Evolutionary conservation across 345 rosid genomes (phyloP).

Genomic region (Orychophragmus violaceus): DNA sequence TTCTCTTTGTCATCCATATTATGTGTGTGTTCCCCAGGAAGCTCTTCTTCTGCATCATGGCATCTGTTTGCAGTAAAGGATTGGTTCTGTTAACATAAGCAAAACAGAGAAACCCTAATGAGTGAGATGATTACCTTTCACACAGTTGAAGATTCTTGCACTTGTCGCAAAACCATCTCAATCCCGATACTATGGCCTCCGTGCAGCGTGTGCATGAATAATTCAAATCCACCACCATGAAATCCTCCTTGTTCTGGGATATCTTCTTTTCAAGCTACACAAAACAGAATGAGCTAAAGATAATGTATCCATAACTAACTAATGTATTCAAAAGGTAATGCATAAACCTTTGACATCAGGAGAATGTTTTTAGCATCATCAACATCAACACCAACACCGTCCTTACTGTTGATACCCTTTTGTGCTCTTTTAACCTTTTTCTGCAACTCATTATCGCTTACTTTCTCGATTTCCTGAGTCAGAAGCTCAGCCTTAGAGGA

Average conservation of each 20-base stretch:
- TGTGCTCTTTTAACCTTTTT: slow-evolving; percentile 28
- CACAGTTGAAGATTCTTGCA: slow-evolving; percentile 64
- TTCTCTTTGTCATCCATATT: slow-evolving; percentile 30
- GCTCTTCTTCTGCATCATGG: slow-evolving; percentile 32
- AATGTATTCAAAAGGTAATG: not conserved
- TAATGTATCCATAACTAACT: not conserved
- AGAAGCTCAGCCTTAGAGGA: slow-evolving; percentile 34
- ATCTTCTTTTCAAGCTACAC: slow-evolving; percentile 48
- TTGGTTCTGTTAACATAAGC: not conserved
- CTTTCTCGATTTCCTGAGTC: slow-evolving; percentile 25
- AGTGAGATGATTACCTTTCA: slow-evolving; percentile 36
- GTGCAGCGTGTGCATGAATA: slow-evolving; percentile 46
- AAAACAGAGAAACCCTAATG: not conserved
- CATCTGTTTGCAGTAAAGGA: slow-evolving; percentile 38
- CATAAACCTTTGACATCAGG: slow-evolving; percentile 39
- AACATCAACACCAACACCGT: not conserved
- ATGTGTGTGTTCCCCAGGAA: slow-evolving; percentile 28
- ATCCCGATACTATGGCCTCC: slow-evolving; percentile 41
- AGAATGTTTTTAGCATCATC: slow-evolving; percentile 39
- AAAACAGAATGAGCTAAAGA: slow-evolving; percentile 5
- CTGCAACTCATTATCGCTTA: slow-evolving; percentile 11
- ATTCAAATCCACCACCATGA: slow-evolving; percentile 52
- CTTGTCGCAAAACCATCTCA: slow-evolving; percentile 53
- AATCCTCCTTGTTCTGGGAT: slow-evolving; percentile 44
- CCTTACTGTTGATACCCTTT: slow-evolving; percentile 19